Base-by-base conservation (phyloP, 805 yeast genomes). In the Kodamaea neixiangensis region DNA sequence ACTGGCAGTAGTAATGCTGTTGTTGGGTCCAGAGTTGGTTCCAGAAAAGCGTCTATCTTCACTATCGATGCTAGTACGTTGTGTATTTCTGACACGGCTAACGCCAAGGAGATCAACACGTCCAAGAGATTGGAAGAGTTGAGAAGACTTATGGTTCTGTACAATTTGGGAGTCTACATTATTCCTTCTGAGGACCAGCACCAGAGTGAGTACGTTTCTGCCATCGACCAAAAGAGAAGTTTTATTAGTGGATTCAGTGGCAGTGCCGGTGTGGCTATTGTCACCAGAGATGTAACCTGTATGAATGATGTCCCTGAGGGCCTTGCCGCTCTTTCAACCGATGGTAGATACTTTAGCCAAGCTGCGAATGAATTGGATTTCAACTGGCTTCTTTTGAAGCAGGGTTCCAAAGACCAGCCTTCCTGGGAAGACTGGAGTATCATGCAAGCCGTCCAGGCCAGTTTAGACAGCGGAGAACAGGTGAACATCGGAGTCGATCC, bases 131-230 rank as follows among this genome's bases (percentile, higher is more conserved):
- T 64, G 54, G 60, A 59, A 45, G 60, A 62, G 15, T 61, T 64
- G 56, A 54, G 68, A 20, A 49, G 35, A 21, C 45, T 54, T 58
- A 82, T 82, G 87, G 66, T 61, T 14, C 65, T 65, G 14, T 57
- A 73, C 56, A 67, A 75, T 47, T 60, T 82, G 33, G 83, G 77
- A 3, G 80, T 79, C n/a, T 82, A 82, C 61, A 76, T 82, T 45
- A 67, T 82, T 7, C 85, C 86, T 6, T 77, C 83, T 7, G 85
- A 81, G 62, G 87, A 82, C 64, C 81, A 79, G 47, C 87, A 82
- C 64, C 87, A 82, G 64, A 73, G 80, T n/a, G 87, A 82, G 61
- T 82, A 82, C 55, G 81, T 81, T 19, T 72, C 84, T 1, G 58
- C 75, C 2, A 66, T 68, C 44, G 87, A 82, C 59, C 83, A 82